A percentile compares a stretch with the other conserved stretches of the same genome.
Evolutionary conservation across 306 rosid species (phyloP).

Genomic region (Fragaria nilgerrensis): DNA sequence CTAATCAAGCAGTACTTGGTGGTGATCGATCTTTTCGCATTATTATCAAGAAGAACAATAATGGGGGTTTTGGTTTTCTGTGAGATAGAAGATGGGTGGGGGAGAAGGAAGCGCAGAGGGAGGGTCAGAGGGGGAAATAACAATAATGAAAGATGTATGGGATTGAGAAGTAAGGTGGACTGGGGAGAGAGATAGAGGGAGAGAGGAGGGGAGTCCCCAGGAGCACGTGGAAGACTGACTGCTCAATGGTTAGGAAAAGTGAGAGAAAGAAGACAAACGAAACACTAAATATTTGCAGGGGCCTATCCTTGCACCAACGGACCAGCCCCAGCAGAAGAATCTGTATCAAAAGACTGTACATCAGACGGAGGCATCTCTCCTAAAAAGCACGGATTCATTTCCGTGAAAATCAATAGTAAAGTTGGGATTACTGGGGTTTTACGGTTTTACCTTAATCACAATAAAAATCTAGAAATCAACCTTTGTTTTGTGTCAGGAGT

Average conservation of each 20-base stretch:
- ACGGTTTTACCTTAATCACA: no score
- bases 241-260: constrained; percentile 11
- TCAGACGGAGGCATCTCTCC: no score
- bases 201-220: constrained; percentile 43
- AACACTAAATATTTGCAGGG: neutral
- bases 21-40: neutral
- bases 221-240: constrained; percentile 78
- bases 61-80: constrained; percentile 13
- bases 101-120: constrained; percentile 2
- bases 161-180: constrained; percentile 22
- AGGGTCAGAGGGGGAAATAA: constrained; percentile 22
- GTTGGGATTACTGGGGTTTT: no score
- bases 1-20: neutral
- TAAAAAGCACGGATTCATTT: neutral
- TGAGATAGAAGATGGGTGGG: neutral
- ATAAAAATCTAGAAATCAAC: no score
- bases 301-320: no score
- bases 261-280: constrained; percentile 19
- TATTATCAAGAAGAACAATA: neutral
- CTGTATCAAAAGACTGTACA: no score
- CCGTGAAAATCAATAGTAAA: neutral
- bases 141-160: neutral
- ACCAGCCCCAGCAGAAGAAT: no score
- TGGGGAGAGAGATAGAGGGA: neutral
- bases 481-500: no score